A percentile compares a stretch with the other conserved stretches of the same genome.
These are phyloP conservation scores for Botrytis elliptica DNA, from an alignment of 2,329 filamentous ascomycete species.

Conservation along the genomic window DNA sequence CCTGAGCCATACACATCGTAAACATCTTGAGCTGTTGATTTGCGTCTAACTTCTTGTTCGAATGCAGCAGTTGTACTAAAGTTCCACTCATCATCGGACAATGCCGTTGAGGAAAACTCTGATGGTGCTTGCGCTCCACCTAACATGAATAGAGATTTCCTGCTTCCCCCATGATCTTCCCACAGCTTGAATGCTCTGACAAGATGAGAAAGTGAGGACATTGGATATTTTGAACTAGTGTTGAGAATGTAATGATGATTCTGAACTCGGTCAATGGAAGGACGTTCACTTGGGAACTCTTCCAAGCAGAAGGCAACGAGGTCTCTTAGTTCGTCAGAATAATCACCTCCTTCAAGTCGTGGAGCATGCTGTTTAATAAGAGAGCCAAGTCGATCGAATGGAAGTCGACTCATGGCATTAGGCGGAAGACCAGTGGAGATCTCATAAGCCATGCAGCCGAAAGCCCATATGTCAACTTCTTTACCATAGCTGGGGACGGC, in stretches of 20 bases:
- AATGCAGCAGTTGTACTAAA: constrained; percentile 66
- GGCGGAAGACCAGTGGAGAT: constrained; percentile 77
- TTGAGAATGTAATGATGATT: constrained; percentile 67
- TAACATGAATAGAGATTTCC: constrained; percentile 61
- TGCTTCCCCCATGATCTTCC: constrained; percentile 71
- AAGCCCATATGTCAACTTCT: constrained; percentile 81
- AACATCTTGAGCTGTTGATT: constrained; percentile 56
- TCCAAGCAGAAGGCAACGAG: constrained; percentile 73
- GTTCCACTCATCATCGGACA: constrained; percentile 61
- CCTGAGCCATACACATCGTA: constrained; percentile 60
- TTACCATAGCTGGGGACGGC: constrained; percentile 64
- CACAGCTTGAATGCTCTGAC: constrained; percentile 72
- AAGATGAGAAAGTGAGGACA: constrained; percentile 60
- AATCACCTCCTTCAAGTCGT: constrained; percentile 67
- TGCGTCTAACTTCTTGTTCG: constrained; percentile 54
- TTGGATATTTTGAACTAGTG: constrained; percentile 62
- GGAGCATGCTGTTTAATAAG: constrained; percentile 63
- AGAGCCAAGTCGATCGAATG: constrained; percentile 49
- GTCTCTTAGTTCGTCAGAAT: constrained; percentile 66
- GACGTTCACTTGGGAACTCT: constrained; percentile 65
- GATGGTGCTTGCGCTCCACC: constrained; percentile 53
- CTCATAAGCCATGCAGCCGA: constrained; percentile 77
- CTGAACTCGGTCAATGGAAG: constrained; percentile 67
- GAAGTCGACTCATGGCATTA: constrained; percentile 57
- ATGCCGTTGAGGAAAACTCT: constrained; percentile 46